Conservation (phyloP, 257 asterid genomes). For the Knoxia roxburghii region DNA sequence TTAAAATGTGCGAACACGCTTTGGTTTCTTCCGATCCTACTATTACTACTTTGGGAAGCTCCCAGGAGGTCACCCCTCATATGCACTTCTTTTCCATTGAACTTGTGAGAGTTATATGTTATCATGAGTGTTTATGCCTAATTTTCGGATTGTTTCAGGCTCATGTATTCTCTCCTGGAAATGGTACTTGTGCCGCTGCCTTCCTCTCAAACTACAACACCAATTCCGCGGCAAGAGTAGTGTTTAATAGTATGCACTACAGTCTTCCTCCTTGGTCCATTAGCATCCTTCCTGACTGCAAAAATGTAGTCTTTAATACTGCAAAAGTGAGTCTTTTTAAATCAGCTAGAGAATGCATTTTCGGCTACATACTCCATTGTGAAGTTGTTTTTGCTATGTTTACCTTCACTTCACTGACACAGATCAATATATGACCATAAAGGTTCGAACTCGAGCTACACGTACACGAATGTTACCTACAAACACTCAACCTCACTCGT, state of each 20-base stretch:
- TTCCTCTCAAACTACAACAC: slow-evolving; percentile 53
- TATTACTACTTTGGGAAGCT: slow-evolving; percentile 40
- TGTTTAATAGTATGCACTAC: slow-evolving; percentile 42
- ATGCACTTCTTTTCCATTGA: not conserved
- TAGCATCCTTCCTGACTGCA: slow-evolving; percentile 72
- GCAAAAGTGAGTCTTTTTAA: slow-evolving; percentile 35
- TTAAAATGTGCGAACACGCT: slow-evolving; percentile 53
- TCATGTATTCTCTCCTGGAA: slow-evolving; percentile 34
- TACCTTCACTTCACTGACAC: not conserved
- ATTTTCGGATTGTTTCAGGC: slow-evolving; percentile 31
- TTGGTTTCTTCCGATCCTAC: slow-evolving; percentile 46
- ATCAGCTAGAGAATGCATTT: not conserved
- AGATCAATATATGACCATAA: slow-evolving; percentile 3
- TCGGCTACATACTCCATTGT: not conserved
- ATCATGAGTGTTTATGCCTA: not conserved
- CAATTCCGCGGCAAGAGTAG: slow-evolving; percentile 36
- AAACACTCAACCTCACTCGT: slow-evolving; percentile 32
- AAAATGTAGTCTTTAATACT: slow-evolving; percentile 52
- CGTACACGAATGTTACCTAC: slow-evolving; percentile 33
- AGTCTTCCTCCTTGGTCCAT: slow-evolving; percentile 72
- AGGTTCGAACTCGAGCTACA: slow-evolving; percentile 50
- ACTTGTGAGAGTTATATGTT: not conserved
- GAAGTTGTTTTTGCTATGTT: not conserved
- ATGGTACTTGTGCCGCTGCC: slow-evolving; percentile 56
- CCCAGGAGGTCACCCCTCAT: slow-evolving; percentile 37